These are phyloP conservation scores for Globisporangium cederbergense DNA, from an alignment of 352 stramenopile species.

Conservation along the genomic window DNA sequence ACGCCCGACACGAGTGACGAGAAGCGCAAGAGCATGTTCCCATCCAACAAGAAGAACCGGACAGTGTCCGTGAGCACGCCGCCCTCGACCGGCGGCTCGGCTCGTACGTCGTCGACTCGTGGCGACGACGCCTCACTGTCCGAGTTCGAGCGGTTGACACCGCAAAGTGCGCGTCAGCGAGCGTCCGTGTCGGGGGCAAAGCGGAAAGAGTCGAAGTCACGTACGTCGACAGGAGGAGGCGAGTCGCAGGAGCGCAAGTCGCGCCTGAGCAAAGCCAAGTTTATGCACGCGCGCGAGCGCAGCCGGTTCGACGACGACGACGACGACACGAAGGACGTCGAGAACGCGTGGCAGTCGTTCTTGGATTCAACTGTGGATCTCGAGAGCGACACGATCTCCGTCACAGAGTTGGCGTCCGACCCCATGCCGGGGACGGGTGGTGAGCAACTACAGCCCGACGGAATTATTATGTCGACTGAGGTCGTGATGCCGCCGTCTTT, in stretches of 20 bases:
- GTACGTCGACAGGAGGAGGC: neutral
- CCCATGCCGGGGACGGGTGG: neutral
- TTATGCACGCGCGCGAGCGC: constrained; percentile 6
- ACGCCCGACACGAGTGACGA: constrained; percentile 13
- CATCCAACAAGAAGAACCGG: constrained; percentile 17
- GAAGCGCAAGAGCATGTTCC: constrained; percentile 7
- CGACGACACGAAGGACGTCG: constrained; percentile 56
- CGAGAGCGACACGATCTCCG: neutral
- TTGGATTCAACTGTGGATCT: constrained; percentile 30
- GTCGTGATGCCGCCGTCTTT: constrained; percentile 5
- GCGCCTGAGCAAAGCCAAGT: constrained; percentile 6
- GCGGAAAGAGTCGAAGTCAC: constrained; percentile 19
- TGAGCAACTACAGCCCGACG: neutral
- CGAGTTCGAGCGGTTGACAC: neutral
- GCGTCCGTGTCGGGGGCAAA: constrained; percentile 16
- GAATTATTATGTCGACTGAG: neutral
- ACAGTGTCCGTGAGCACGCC: constrained; percentile 3
- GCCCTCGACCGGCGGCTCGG: neutral
- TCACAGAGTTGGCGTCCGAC: neutral
- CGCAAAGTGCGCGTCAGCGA: constrained; percentile 7
- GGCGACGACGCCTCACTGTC: neutral
- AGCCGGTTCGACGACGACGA: constrained; percentile 41
- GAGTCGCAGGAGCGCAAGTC: constrained; percentile 15
- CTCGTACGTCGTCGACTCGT: constrained; percentile 1
- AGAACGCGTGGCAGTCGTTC: constrained; percentile 56